Evolutionary conservation across 805 yeast species (phyloP), one percentile per base, ranked within the genome.

Genomic region (Zygosaccharomyces rouxii): DNA sequence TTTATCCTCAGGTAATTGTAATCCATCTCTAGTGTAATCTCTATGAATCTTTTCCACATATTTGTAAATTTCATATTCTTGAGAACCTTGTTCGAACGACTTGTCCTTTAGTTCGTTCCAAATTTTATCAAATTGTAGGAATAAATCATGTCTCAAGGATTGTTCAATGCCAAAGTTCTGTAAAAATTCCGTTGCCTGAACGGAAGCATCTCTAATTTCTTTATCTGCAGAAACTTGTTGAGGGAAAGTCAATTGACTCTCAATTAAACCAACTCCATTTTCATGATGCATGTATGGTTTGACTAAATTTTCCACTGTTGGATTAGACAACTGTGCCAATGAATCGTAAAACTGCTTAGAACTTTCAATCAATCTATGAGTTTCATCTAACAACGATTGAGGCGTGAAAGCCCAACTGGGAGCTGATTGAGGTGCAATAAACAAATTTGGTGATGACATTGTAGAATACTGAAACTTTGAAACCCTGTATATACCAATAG

Each of bases 131-230:
- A 85, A 77, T 10, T 76, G 77, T 52, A 71, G 64, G 65, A 73
- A 88, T 7, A 88, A 78, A 55, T 86, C 92, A 54, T 73, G 78
- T 63, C 95, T 79, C 47, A 79, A 65, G 13, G 78, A 75, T 21
- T 83, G 73, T 56, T 85, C 95, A 57, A 87, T 85, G 7, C 74
- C 69, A 55, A 72, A 77, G 42, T 80, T 76, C 45, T 78, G 74
- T 38, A 84, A 64, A 50, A 72, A 60, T 60, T 79, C 79, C 53
- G 83, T 85, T 0, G 87, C 83, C 51, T 77, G 70, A 38, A 75
- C 75, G 2, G 90, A 80, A 3, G 89, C 87, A 53, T 84, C 87
- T 59, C 96, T 76, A 28, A 85, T 61, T n/a, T 68, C 79, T 58
- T 81, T 78, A 53, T 76, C 73, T 18, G 80, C 58, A 3, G 90